Base-by-base conservation (phyloP, 2,329 filamentous ascomycete genomes). In the Daldinia eschscholtzii region DNA sequence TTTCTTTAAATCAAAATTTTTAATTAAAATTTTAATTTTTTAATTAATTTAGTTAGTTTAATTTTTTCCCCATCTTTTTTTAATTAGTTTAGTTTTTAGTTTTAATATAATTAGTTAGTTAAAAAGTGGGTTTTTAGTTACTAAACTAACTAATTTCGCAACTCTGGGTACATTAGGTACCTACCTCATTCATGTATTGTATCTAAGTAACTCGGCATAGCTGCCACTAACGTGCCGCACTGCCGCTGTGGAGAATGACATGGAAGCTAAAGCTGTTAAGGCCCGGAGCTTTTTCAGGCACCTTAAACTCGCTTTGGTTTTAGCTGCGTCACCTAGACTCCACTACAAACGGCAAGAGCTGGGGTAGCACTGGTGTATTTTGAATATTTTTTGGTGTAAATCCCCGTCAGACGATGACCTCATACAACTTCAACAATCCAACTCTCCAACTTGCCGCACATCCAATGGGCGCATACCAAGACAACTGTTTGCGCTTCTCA, bases 261-360 rank as follows among this genome's bases (percentile, higher is more conserved):
- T 50, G 30, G 33, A 20, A 28, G 58, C 26, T 48, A 52, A 33
- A 33, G 15, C 15, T 13, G 23, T 41, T 42, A 59, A 56, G 15
- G 33, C 52, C 55, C 58, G 67, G 66, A 65, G 64, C 61, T 65
- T 71, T 65, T 44, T 50, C 53, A 62, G 61, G 64, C 15, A 67
- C 67, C 52, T 53, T 64, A 42, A 42, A 28, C 35, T 41, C 35
- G 20, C 35, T 59, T 59, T 59, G 57, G 57, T 61, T 42, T 46
- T 70, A 70, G 63, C 63, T 69, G 62, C 60, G 57, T 66, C 69
- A 67, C 60, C 37, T 58, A 23, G 23, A 55, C 53, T 12, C 65
- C 68, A 61, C 68, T 61, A 66, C 44, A 61, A 64, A 42, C 39
- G 26, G 20, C 26, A 30, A 56, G 20, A 55, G 48, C 59, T 66